Base-by-base conservation (phyloP, 2,329 filamentous ascomycete species). In the Diaporthe destruens region DNA sequence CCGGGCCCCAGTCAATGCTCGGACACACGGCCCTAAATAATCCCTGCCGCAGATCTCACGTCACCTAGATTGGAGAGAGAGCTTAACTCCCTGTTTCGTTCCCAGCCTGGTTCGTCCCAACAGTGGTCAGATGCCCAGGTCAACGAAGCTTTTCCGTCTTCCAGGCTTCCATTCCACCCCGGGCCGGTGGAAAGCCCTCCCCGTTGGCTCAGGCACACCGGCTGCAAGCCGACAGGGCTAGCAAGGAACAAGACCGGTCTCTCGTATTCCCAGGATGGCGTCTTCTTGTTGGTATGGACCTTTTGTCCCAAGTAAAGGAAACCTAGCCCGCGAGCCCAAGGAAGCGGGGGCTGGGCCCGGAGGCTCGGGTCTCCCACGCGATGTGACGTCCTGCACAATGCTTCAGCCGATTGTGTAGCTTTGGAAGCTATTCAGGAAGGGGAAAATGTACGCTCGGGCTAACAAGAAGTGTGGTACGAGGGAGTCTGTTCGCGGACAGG, bases 31-130 rank as follows among this genome's bases (percentile, higher is more conserved):
- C 12, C n/a, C 12, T 14, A 18, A 18, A n/a, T 12, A n/a, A 66
- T 66, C 61, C 61, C 61, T 53, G 61, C 32, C 14, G 61, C 47
- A 66, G 61, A 66, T 66, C 61, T 66, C 61, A 66, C 61, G 61
- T 53, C 61, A 65, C 61, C n/a, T 29, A 16, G 39, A 61, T 11
- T 20, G 7, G 47, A 49, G 47, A 25, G n/a, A 47, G 57, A 32
- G 39, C 20, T 20, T n/a, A 9, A 49, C 20, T n/a, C 36, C 32
- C 49, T 65, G 42, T 51, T 42, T 42, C 29, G 44, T n/a, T 53
- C 61, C 61, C 44, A 65, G 44, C 23, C 32, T 65, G 34, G 44
- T 65, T 51, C 61, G 32, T 53, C 61, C 61, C 61, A 66, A 66
- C 61, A 53, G 25, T 36, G 47, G 61, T 66, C 61, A 39, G 47